Conservation (phyloP, 768 basidiomycete genomes). For the Paxillus involutus region DNA sequence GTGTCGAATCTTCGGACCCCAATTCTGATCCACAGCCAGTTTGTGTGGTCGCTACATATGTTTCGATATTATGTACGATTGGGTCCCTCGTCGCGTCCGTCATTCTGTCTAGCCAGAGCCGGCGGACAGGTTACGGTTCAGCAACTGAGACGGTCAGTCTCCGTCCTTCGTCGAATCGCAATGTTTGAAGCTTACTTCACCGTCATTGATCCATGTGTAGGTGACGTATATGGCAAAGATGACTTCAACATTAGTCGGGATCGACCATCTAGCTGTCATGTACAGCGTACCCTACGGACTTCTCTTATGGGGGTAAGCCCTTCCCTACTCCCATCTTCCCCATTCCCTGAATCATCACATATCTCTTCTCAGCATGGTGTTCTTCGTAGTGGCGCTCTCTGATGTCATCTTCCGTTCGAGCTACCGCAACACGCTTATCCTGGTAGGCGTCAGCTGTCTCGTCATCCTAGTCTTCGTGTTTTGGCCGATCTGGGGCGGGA, state of each 20-base stretch:
- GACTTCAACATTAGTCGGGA: conserved; percentile 14
- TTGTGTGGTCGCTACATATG: conserved; percentile 33
- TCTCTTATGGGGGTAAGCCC: conserved; percentile 28
- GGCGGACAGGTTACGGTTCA: conserved; percentile 20
- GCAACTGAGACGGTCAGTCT: conserved; percentile 29
- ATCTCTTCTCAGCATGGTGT: conserved; percentile 20
- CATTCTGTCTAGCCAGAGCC: conserved; percentile 37
- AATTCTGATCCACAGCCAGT: conserved; percentile 6
- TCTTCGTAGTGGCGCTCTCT: conserved; percentile 28
- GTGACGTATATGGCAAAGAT: conserved; percentile 20
- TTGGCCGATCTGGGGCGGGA: conserved; percentile 11
- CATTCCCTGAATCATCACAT: background rate
- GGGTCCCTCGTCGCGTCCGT: conserved; percentile 35
- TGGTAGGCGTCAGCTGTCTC: conserved; percentile 14
- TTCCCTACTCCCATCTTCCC: background rate
- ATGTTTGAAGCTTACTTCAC: background rate
- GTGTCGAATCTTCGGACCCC: conserved; percentile 22
- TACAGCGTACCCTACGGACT: conserved; percentile 35
- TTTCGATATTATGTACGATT: conserved; percentile 36
- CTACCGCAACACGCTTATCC: conserved; percentile 9
- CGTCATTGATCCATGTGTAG: conserved; percentile 8
- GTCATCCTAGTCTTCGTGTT: conserved; percentile 20
- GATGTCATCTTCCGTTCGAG: conserved; percentile 24
- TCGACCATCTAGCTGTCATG: conserved; percentile 31
- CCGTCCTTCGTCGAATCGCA: background rate